phyloP scores from a whole-genome alignment of 2,329 filamentous ascomycete genomes.

The Aspergillus brunneoviolaceus region DNA sequence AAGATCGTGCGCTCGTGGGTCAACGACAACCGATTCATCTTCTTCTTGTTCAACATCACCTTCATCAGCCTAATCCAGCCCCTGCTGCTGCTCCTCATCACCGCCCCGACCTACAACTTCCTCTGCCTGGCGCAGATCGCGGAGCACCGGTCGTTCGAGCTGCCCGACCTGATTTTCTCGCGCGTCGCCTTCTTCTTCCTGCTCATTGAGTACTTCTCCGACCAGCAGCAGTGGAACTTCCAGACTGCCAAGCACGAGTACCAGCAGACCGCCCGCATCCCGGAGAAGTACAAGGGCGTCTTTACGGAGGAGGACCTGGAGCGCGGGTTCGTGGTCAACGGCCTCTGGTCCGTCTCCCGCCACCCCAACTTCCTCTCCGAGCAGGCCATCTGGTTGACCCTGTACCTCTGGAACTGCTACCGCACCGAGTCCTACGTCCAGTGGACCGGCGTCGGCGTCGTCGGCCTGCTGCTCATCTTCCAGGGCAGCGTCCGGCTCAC shows the following conservation, averaged over 20 bases:
- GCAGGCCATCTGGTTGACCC: constrained; percentile 80
- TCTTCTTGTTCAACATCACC: constrained; percentile 82
- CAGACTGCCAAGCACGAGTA: constrained; percentile 80
- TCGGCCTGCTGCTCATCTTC: constrained; percentile 75
- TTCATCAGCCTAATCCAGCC: constrained; percentile 88
- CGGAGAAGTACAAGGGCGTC: constrained; percentile 48
- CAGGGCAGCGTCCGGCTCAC: constrained; percentile 87
- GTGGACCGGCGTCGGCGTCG: constrained; percentile 73
- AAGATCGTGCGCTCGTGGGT: constrained; percentile 68
- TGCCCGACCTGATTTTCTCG: constrained; percentile 60
- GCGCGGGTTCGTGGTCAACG: constrained; percentile 80
- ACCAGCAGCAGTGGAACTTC: constrained; percentile 91
- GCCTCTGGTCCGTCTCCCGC: constrained; percentile 82
- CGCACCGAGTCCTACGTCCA: constrained; percentile 69
- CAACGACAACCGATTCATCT: constrained; percentile 65
- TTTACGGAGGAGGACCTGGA: constrained; percentile 76
- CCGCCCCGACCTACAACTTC: constrained; percentile 79
- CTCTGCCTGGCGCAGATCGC: constrained; percentile 69
- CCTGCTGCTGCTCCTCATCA: constrained; percentile 74
- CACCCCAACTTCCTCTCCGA: constrained; percentile 96
- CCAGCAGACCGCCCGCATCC: constrained; percentile 68
- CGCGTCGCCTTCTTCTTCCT: constrained; percentile 57
- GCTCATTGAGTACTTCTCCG: constrained; percentile 74
- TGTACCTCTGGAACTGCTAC: constrained; percentile 87
- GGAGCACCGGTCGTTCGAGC: constrained; percentile 51